These are phyloP conservation scores for Geoglossum glabrum DNA, from an alignment of 495 filamentous ascomycete species.

Conservation along the genomic window DNA sequence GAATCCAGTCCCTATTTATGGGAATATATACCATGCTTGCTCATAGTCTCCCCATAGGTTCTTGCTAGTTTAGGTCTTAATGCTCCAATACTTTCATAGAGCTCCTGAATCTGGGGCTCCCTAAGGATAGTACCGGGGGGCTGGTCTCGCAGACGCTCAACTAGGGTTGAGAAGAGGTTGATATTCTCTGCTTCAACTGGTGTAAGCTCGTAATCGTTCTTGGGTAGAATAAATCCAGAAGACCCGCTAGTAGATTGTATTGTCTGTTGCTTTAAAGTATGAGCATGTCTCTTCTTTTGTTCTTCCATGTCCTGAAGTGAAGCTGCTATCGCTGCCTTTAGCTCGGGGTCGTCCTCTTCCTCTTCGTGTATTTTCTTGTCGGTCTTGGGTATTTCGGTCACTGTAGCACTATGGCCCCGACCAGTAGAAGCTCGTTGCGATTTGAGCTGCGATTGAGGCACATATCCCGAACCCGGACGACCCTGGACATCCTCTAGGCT, in stretches of 20 bases:
- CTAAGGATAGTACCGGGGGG: constrained; percentile 85
- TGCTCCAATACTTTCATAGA: constrained; percentile 89
- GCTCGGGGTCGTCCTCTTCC: constrained; percentile 77
- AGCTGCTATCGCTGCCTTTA: constrained; percentile 90
- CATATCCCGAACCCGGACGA: constrained; percentile 41
- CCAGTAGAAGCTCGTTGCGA: constrained; percentile 16
- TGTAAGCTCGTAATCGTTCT: constrained; percentile 87
- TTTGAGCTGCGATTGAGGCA: constrained; percentile 35
- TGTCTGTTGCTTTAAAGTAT: constrained; percentile 54
- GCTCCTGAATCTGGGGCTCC: constrained; percentile 92
- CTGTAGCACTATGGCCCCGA: constrained; percentile 14
- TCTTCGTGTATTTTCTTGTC: constrained; percentile 22
- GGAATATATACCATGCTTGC: constrained; percentile 66
- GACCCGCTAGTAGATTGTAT: constrained; percentile 23
- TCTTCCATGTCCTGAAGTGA: constrained; percentile 97
- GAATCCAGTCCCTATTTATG: neutral
- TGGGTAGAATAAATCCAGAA: constrained; percentile 34
- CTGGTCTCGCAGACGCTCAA: constrained; percentile 87
- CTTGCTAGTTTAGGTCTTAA: constrained; percentile 84
- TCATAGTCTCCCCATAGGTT: constrained; percentile 98
- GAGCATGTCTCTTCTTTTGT: constrained; percentile 79
- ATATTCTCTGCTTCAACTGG: constrained; percentile 94
- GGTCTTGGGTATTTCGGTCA: constrained; percentile 8
- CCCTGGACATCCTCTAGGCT: constrained; percentile 81
- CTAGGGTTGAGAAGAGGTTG: constrained; percentile 83